Evolutionary conservation across 495 filamentous ascomycete species (phyloP), one percentile per base, ranked within the genome.

Genomic region (Trichoderma gamsii): DNA sequence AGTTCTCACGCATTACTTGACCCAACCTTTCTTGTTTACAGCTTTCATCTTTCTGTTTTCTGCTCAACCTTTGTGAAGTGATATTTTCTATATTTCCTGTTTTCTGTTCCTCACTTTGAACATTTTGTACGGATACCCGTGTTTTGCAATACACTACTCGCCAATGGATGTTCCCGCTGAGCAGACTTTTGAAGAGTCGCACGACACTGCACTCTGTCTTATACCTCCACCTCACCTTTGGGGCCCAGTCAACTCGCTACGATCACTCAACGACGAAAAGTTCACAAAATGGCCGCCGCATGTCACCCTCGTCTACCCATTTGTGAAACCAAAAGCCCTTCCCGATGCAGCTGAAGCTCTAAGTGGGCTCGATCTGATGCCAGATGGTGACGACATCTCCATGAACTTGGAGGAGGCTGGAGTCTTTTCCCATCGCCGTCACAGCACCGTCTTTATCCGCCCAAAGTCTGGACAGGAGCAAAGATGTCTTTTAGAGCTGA

Each of bases 241-340:
- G 74, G 69, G 73, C 4, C 56, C 74, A 5, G 63, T 86, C 23
- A 79, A 87, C 68, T 70, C 76, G 32, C 76, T 88, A 9, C 79
- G 85, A 25, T 77, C 76, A 9, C 73, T 84, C 41, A 83, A 87
- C 74, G 86, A 88, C 72, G 83, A 83, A 64, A 79, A 78, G 2
- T 83, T 82, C 70, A 75, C 73, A 38, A 84, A 79, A 76, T 88
- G 86, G 86, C 84, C 85, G 3, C 83, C 85, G 7, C 86, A 88
- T 69, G 69, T 88, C 70, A 88, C 87, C 68, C 69, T 88, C 41
- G 71, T 86, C 2, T 87, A 88, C 69, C 86, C 86, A 12, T 88
- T 87, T 69, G 83, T 86, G 4, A 72, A 75, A 4, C 70, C 71
- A 32, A 67, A 74, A 3, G 16, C 65, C 25, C 65, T 79, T 66